Evolutionary conservation across 768 basidiomycete genomes (phyloP).

Genomic region (Cystofilobasidium macerans): DNA sequence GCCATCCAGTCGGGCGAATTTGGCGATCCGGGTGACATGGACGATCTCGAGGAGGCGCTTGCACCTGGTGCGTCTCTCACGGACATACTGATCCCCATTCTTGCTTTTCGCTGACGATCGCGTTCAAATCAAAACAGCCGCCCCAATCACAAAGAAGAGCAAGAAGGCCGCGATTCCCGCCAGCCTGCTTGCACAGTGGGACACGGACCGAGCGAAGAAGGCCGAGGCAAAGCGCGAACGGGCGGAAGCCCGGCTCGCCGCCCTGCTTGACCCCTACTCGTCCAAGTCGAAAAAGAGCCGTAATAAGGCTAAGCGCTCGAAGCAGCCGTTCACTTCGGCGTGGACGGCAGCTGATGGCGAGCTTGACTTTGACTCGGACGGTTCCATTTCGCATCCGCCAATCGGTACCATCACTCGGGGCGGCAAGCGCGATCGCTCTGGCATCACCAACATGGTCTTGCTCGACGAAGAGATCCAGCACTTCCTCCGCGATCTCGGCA

Average conservation of each 20-base stretch:
- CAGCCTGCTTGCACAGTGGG: conserved; percentile 60
- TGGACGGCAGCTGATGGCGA: conserved; percentile 37
- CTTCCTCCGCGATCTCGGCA: conserved; percentile 53
- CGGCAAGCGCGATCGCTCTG: conserved; percentile 16
- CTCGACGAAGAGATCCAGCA: conserved; percentile 48
- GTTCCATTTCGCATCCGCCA: conserved; percentile 28
- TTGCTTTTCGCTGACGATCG: conserved; percentile 40
- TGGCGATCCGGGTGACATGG: conserved; percentile 28
- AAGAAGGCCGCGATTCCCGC: conserved; percentile 42
- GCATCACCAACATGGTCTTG: conserved; percentile 20
- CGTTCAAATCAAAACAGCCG: conserved; percentile 25
- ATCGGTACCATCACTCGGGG: background rate
- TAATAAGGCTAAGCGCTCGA: no score
- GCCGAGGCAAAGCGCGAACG: conserved; percentile 61
- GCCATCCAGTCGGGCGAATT: conserved; percentile 51
- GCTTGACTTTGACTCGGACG: conserved; percentile 54
- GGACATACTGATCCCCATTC: background rate
- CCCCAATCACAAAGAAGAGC: conserved; percentile 42
- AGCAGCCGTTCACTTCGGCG: conserved; percentile 41
- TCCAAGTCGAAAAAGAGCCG: conserved; percentile 46
- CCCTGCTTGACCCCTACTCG: conserved; percentile 53
- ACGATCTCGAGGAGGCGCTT: conserved; percentile 31
- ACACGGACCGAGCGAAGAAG: conserved; percentile 70
- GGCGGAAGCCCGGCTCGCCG: conserved; percentile 47
- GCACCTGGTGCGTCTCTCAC: conserved; percentile 21